These are phyloP conservation scores for Stagonosporopsis vannaccii DNA, from an alignment of 2,329 filamentous ascomycete species.

Conservation along the genomic window DNA sequence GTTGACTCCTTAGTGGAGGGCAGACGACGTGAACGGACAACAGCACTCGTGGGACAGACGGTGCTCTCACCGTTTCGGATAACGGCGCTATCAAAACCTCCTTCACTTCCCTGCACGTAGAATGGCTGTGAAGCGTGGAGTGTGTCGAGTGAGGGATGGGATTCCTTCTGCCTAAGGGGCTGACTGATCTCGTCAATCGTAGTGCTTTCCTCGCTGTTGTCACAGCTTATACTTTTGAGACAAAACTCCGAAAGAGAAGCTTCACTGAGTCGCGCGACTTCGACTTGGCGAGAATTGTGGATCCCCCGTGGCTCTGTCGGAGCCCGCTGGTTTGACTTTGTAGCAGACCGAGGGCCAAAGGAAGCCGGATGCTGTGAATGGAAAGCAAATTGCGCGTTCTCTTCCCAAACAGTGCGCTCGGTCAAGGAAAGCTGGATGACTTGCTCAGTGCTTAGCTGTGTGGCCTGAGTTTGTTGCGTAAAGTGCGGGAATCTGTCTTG, in stretches of 20 bases:
- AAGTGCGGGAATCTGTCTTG: background rate
- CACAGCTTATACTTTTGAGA: background rate
- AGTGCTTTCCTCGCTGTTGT: conserved; percentile 13
- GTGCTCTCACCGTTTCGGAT: too few relatives aligned
- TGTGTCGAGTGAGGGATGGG: background rate
- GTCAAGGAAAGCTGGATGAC: background rate
- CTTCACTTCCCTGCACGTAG: background rate
- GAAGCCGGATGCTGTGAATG: conserved; percentile 19
- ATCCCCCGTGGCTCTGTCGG: background rate
- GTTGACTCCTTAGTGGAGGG: conserved; percentile 8
- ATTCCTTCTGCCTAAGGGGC: background rate
- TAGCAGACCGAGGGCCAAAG: background rate
- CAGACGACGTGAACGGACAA: background rate
- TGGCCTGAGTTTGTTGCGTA: background rate
- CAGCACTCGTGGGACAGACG: background rate
- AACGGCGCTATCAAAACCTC: background rate
- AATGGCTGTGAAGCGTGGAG: background rate
- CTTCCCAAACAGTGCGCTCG: conserved; percentile 18
- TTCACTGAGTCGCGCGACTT: background rate
- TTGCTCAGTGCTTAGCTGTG: background rate
- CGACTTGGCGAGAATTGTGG: background rate
- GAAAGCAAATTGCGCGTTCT: conserved; percentile 23
- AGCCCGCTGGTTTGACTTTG: background rate
- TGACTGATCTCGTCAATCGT: conserved; percentile 16
- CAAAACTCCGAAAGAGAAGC: background rate